Evolutionary conservation across 768 basidiomycete species (phyloP).

Genomic region (Lactarius deliciosus): DNA sequence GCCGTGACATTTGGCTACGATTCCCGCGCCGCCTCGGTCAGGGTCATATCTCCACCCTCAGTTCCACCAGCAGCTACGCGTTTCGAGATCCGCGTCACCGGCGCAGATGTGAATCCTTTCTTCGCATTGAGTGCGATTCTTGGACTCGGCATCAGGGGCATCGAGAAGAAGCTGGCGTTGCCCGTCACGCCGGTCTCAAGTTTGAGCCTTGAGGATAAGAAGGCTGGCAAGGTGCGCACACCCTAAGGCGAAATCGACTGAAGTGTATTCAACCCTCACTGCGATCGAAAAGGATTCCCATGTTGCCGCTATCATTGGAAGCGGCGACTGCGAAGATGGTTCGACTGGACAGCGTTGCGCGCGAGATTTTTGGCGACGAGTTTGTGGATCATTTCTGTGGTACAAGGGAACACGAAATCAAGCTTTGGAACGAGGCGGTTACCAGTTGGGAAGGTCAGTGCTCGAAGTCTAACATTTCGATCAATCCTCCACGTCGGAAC

Average conservation of each 20-base stretch:
- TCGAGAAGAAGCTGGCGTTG: slow-evolving; percentile 70
- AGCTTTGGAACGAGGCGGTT: slow-evolving; percentile 82
- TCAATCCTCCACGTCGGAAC: background rate
- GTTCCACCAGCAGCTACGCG: slow-evolving; percentile 80
- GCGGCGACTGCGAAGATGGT: slow-evolving; percentile 81
- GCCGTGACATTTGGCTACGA: slow-evolving; percentile 95
- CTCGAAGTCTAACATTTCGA: background rate
- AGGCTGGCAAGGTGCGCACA: slow-evolving; percentile 50
- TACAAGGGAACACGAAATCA: slow-evolving; percentile 91
- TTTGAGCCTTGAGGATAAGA: slow-evolving; percentile 54
- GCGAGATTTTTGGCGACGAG: slow-evolving; percentile 82
- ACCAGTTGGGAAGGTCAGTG: slow-evolving; percentile 89
- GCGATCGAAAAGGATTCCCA: slow-evolving; percentile 49
- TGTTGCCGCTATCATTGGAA: slow-evolving; percentile 78
- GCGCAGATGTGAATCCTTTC: slow-evolving; percentile 96
- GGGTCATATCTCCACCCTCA: slow-evolving; percentile 90
- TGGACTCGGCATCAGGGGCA: slow-evolving; percentile 82
- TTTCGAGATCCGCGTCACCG: slow-evolving; percentile 91
- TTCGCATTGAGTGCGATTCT: slow-evolving; percentile 88
- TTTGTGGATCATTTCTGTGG: slow-evolving; percentile 96
- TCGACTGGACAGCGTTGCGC: slow-evolving; percentile 71
- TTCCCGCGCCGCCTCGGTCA: slow-evolving; percentile 86
- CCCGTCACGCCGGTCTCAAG: slow-evolving; percentile 69
- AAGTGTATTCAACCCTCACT: slow-evolving; percentile 4
- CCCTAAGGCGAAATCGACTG: background rate